phyloP scores from a whole-genome alignment of 2,329 filamentous ascomycete genomes.

The Paraconiothyrium sp. region DNA sequence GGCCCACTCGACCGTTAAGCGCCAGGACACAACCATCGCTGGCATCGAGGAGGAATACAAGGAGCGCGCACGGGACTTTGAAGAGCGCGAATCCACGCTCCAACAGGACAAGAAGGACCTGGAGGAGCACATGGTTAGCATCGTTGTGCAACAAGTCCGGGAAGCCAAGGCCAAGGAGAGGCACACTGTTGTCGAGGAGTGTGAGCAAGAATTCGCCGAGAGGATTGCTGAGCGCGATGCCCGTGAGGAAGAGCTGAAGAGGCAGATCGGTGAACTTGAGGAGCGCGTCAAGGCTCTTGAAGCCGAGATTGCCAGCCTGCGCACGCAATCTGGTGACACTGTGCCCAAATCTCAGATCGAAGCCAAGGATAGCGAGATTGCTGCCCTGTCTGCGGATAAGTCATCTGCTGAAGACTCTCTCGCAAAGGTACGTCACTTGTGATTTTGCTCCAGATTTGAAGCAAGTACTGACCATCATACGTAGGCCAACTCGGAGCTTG shows the following conservation, averaged over 20 bases:
- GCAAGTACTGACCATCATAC: not conserved
- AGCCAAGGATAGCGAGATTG: slow-evolving; percentile 42
- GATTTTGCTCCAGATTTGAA: not conserved
- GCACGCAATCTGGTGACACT: slow-evolving; percentile 22
- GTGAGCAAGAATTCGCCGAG: slow-evolving; percentile 42
- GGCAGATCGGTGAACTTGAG: slow-evolving; percentile 39
- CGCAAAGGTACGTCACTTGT: slow-evolving; percentile 18
- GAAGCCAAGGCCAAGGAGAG: slow-evolving; percentile 51
- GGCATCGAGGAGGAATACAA: slow-evolving; percentile 45
- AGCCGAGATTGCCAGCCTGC: slow-evolving; percentile 31
- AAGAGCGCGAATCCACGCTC: slow-evolving; percentile 41
- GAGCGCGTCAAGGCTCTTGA: slow-evolving; percentile 42
- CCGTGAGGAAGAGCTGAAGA: slow-evolving; percentile 36
- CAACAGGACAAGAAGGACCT: slow-evolving; percentile 51
- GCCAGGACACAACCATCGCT: slow-evolving; percentile 28
- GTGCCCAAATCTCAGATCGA: slow-evolving; percentile 37
- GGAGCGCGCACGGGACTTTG: slow-evolving; percentile 42
- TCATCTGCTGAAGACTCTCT: slow-evolving; percentile 27
- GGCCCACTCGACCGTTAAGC: slow-evolving; percentile 43
- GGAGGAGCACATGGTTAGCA: slow-evolving; percentile 54
- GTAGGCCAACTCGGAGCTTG: slow-evolving; percentile 29
- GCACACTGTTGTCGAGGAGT: slow-evolving; percentile 46
- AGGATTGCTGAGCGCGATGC: slow-evolving; percentile 41
- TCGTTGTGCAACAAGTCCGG: slow-evolving; percentile 53
- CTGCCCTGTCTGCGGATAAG: slow-evolving; percentile 34